Evolutionary conservation across 2,329 filamentous ascomycete species (phyloP).

Genomic region (Akanthomyces muscarius): DNA sequence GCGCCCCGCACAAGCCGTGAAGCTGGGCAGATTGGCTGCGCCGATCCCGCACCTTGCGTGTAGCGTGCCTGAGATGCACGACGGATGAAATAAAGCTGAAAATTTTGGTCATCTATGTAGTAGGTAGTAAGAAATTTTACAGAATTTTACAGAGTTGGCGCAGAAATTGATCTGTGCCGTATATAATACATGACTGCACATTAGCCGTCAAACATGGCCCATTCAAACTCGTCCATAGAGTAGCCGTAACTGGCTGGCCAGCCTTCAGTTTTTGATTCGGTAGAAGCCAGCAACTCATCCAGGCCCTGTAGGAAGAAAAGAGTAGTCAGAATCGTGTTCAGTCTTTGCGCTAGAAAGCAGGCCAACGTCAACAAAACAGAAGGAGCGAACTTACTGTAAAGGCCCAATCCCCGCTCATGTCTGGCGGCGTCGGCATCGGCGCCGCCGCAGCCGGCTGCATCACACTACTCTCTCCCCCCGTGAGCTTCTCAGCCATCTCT

Average conservation of each 20-base stretch:
- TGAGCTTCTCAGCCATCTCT: conserved; percentile 10
- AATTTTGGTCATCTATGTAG: background rate
- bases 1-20: background rate
- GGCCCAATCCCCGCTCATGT: conserved; percentile 3
- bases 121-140: background rate
- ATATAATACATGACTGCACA: background rate
- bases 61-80: background rate
- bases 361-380: background rate
- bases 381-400: conserved; percentile 1
- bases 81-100: background rate
- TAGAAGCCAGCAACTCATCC: conserved; percentile 3
- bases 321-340: background rate
- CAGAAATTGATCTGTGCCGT: background rate
- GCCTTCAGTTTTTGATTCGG: background rate
- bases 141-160: background rate
- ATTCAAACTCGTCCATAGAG: conserved; percentile 14
- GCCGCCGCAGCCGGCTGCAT: background rate
- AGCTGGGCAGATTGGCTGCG: background rate
- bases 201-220: conserved; percentile 9
- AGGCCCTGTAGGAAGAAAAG: background rate
- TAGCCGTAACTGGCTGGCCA: conserved; percentile 14
- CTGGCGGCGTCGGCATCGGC: conserved; percentile 11
- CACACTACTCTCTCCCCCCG: background rate
- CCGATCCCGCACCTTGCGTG: background rate
- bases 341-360: background rate